Base-by-base conservation (phyloP, 139 green algal genomes). In the Choricystis sp. region DNA sequence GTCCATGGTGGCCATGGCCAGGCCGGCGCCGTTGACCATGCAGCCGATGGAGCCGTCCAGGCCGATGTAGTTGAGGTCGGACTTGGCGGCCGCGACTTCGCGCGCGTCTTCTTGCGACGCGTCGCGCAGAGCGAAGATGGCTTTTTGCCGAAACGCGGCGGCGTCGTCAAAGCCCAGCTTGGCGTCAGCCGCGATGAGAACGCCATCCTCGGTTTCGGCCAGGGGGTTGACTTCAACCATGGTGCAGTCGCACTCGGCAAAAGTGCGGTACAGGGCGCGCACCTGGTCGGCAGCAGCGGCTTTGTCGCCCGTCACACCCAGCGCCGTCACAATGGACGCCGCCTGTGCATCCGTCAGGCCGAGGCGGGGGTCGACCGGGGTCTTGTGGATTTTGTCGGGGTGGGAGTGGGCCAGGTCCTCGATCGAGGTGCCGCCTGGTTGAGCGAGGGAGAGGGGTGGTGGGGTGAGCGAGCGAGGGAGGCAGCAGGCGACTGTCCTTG, bases 1-100 rank as follows among this genome's bases (percentile, higher is more conserved):
- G 79, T 99, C 93, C 92, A 99, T 98, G 25, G 91, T 99, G 3
- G 93, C 90, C 93, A 99, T 99, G 60, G 93, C 93, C 66, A 99
- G 84, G 4, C 93, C 93, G 0, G 93, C 93, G 14, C 93, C 93
- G 69, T 99, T 99, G 24, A 99, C 88, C 86, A 95, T 93, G 85
- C 88, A 95, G 52, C 88, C 88, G 49, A 95, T 95, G 74, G 69
- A 85, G 62, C 93, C 93, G 65, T 96, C 90, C 59, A 99, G 81
- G 2, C 92, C 93, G 64, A 99, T 99, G 86, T 99, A 99, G 83
- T 98, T 98, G 3, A 99, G 81, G 82, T 98, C 92, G 57, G 75
- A 85, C 75, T 95, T 93, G 30, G 52, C 63, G 4, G 92, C 91
- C 19, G 79, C 80, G 20, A 98, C 85, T 74, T 93, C 88, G 26